These are phyloP conservation scores for Dalbergia oliveri DNA, from an alignment of 306 rosid species.

Conservation along the genomic window DNA sequence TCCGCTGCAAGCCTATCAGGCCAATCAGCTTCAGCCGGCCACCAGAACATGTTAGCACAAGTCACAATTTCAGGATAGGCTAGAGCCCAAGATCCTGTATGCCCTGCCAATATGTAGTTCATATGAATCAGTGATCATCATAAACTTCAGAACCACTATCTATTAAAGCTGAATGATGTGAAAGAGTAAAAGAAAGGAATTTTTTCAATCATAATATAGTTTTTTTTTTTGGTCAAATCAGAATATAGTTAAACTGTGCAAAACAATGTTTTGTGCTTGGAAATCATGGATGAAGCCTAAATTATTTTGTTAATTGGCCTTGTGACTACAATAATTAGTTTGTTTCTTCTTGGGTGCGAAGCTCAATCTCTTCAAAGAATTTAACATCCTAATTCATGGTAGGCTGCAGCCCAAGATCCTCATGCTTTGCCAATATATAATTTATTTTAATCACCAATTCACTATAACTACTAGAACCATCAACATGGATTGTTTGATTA, in stretches of 20 bases:
- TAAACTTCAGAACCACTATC: background rate
- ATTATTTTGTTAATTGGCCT: background rate
- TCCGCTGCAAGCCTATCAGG: constrained; percentile 69
- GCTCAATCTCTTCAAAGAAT: constrained; percentile 1
- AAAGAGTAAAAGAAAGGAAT: constrained; percentile 9
- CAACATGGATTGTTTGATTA: too few relatives aligned
- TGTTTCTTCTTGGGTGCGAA: background rate
- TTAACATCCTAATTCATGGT: constrained; percentile 47
- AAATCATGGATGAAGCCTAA: background rate
- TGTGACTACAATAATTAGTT: background rate
- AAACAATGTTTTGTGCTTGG: background rate
- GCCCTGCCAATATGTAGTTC: constrained; percentile 60
- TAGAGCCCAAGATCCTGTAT: constrained; percentile 90
- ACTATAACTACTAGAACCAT: background rate
- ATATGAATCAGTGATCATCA: constrained; percentile 10
- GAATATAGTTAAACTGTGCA: background rate
- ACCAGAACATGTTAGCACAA: constrained; percentile 93
- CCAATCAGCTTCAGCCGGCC: constrained; percentile 64
- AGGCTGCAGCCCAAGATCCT: constrained; percentile 63
- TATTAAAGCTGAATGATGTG: constrained; percentile 8
- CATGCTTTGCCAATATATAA: constrained; percentile 52
- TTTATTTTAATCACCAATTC: background rate
- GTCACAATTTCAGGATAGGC: constrained; percentile 87
- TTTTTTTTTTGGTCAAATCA: too few relatives aligned
- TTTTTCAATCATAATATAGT: constrained; percentile 7